Percentiles rank a stretch among this genome's conserved stretches.
Conservation (phyloP, 2,329 filamentous ascomycete species). For the Trichoderma koningiopsis region DNA sequence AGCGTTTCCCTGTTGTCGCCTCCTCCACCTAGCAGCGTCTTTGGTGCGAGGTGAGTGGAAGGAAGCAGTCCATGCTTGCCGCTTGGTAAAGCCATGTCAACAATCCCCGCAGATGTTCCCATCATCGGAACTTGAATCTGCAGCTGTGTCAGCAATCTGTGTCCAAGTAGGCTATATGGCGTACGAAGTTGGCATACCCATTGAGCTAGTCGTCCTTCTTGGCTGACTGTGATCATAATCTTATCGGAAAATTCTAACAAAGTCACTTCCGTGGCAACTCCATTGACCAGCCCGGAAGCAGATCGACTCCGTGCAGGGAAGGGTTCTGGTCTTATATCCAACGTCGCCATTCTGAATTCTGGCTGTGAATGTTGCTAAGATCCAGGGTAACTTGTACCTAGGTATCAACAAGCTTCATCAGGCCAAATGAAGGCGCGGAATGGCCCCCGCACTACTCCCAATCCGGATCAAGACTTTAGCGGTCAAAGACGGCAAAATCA, state of each 20-base stretch:
- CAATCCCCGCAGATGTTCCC: conserved; percentile 63
- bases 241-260: conserved; percentile 81
- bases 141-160: background rate
- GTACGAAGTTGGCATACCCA: conserved; percentile 67
- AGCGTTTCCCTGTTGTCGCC: conserved; percentile 76
- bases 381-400: conserved; percentile 16
- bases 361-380: background rate
- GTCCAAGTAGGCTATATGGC: background rate
- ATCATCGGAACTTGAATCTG: conserved; percentile 79
- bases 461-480: conserved; percentile 37
- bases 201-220: conserved; percentile 82
- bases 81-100: conserved; percentile 60
- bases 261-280: conserved; percentile 70
- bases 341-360: conserved; percentile 41
- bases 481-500: conserved; percentile 43
- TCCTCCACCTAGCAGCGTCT: conserved; percentile 82
- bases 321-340: conserved; percentile 51
- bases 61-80: conserved; percentile 62
- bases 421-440: background rate
- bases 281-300: conserved; percentile 64
- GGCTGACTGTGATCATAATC: conserved; percentile 85
- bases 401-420: background rate
- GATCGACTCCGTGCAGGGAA: conserved; percentile 70
- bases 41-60: conserved; percentile 79
- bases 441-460: conserved; percentile 41